Evolutionary conservation across 192 early-diverging fungal genomes (phyloP).

Genomic region (Coemansia sp.): DNA sequence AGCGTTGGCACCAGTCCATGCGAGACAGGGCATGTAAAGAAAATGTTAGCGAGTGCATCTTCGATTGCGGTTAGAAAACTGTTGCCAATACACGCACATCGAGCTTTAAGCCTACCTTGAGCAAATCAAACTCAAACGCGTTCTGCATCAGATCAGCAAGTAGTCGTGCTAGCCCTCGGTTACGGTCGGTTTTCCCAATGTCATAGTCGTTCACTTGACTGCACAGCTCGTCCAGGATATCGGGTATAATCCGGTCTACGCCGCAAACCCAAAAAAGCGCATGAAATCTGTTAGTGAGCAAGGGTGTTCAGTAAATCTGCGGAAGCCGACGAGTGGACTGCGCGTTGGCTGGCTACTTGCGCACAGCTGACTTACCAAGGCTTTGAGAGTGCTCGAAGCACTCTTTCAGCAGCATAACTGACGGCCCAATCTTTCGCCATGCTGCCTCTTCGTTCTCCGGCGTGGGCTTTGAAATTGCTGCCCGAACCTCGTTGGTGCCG

Average conservation of each 20-base stretch:
- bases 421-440: conserved; percentile 81
- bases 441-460: conserved; percentile 82
- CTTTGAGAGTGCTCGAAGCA: conserved; percentile 77
- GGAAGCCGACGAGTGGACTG: background rate
- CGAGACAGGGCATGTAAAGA: background rate
- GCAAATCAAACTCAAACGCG: conserved; percentile 85
- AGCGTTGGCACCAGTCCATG: background rate
- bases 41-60: background rate
- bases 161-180: conserved; percentile 75
- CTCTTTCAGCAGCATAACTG: conserved; percentile 68
- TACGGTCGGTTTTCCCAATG: conserved; percentile 24
- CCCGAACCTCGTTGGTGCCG: conserved; percentile 30
- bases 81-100: background rate
- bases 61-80: background rate
- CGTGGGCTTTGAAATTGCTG: conserved; percentile 82
- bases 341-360: background rate
- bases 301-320: too few species aligned
- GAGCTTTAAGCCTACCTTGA: conserved; percentile 62
- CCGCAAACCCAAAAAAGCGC: background rate
- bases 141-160: conserved; percentile 84
- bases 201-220: conserved; percentile 48
- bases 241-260: conserved; percentile 59
- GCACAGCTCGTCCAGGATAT: conserved; percentile 65
- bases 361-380: conserved; percentile 58
- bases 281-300: too few species aligned